A percentile compares a stretch with the other conserved stretches of the same genome.
Conservation (phyloP, 1,139 yeast species). For the Taphrina confusa region DNA sequence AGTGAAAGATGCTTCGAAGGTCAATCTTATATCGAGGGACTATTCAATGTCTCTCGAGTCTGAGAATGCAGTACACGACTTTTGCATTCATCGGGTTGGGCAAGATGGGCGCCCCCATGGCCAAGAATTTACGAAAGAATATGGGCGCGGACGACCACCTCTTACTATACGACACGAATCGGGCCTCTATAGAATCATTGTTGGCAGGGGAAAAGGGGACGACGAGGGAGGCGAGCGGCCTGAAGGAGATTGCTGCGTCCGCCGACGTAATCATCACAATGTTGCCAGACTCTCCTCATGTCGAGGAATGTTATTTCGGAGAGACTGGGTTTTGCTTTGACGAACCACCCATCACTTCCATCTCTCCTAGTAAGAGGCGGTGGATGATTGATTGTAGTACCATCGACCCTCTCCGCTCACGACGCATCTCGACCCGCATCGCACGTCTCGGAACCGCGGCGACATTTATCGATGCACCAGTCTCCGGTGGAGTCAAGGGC, state of each 20-base stretch:
- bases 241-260: conserved; percentile 38
- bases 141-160: conserved; percentile 51
- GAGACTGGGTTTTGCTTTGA: conserved; percentile 43
- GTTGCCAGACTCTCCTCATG: conserved; percentile 65
- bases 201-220: conserved; percentile 35
- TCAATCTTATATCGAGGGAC: too few relatives aligned
- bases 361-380: conserved; percentile 32
- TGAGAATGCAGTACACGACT: too few relatives aligned
- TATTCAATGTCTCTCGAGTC: too few relatives aligned
- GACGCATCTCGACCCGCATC: conserved; percentile 44
- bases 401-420: conserved; percentile 56
- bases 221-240: conserved; percentile 47
- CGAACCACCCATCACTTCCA: background rate
- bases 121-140: conserved; percentile 55
- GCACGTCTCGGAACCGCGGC: conserved; percentile 29
- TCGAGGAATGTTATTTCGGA: conserved; percentile 50
- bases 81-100: conserved; percentile 61
- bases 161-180: conserved; percentile 53
- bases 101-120: conserved; percentile 65
- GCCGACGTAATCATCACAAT: conserved; percentile 54
- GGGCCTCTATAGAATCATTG: conserved; percentile 45
- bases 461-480: conserved; percentile 58
- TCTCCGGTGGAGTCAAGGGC: conserved; percentile 64
- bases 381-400: conserved; percentile 57
- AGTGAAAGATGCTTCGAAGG: too few relatives aligned